These are phyloP conservation scores for Delonix regia DNA, from an alignment of 306 rosid species.

Conservation along the genomic window DNA sequence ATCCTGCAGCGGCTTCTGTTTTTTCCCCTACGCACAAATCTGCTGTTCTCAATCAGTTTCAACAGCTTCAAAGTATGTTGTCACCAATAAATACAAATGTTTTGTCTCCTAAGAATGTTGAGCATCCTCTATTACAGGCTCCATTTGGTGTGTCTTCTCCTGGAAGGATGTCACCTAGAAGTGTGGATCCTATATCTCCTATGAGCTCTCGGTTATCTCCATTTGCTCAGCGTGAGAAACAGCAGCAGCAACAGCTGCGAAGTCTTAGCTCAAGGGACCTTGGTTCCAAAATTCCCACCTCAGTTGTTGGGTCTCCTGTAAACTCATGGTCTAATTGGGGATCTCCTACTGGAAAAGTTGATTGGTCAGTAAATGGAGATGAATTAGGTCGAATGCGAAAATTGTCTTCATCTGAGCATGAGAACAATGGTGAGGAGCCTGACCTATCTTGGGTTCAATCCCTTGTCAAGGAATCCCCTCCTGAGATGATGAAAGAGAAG, in stretches of 20 bases:
- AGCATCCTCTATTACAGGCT: slow-evolving; percentile 66
- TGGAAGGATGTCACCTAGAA: slow-evolving; percentile 91
- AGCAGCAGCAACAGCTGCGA: slow-evolving; percentile 65
- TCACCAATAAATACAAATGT: slow-evolving; percentile 78
- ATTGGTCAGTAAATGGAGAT: slow-evolving; percentile 71
- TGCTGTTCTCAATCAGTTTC: slow-evolving; percentile 75
- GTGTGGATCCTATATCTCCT: slow-evolving; percentile 77
- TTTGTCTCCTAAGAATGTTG: slow-evolving; percentile 68
- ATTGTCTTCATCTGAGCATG: slow-evolving; percentile 62
- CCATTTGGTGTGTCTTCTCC: slow-evolving; percentile 73
- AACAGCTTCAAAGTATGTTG: slow-evolving; percentile 73
- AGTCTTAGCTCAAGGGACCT: slow-evolving; percentile 79
- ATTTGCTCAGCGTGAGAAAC: slow-evolving; percentile 69
- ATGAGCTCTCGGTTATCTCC: slow-evolving; percentile 63
- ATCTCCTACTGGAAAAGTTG: slow-evolving; percentile 68
- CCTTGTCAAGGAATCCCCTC: slow-evolving; percentile 85
- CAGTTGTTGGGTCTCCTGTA: slow-evolving; percentile 69
- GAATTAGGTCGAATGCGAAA: slow-evolving; percentile 49
- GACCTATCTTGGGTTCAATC: slow-evolving; percentile 91
- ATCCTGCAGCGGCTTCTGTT: slow-evolving; percentile 58
- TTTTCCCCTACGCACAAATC: slow-evolving; percentile 87
- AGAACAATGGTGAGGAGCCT: slow-evolving; percentile 80
- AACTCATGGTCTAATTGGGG: slow-evolving; percentile 84
- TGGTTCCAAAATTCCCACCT: slow-evolving; percentile 53
- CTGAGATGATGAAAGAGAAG: slow-evolving; percentile 70